Evolutionary conservation across 2,329 filamentous ascomycete genomes (phyloP), one percentile per base, ranked within the genome.

Genomic region (Beauveria asiatica): DNA sequence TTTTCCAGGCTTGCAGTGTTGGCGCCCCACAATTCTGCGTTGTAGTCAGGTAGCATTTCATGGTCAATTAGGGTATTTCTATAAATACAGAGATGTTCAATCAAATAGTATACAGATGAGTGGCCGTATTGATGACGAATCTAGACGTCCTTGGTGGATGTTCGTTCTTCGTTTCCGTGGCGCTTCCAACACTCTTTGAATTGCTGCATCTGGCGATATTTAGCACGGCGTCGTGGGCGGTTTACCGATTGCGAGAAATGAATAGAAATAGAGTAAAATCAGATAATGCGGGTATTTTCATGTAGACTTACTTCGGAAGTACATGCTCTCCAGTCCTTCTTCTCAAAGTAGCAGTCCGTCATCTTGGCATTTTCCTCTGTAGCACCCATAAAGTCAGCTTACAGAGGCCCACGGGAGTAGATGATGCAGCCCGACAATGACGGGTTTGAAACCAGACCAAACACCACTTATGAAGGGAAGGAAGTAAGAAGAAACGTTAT

Each of bases 321-420:
- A 75, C 94, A 99, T 61, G 82, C 80, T 67, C 94, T 82, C 93
- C 94, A 99, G 72, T 99, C 94, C 72, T 92, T 96, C 81, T 92
- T 96, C 59, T 93, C 91, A 70, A 85, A 96, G 74, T 95, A 96
- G 75, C 94, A 99, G 73, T 97, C 90, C 41, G 92, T 97, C 86
- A 99, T 83, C 70, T 86, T 92, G 58, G 83, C 78, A 70, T 97
- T 96, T 70, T 97, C 93, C 23, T 84, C 93, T 97, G 65, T 42
- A 30, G 16, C 11, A 17, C 21, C 3, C 21, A 33, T 17, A 8
- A 25, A 33, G 57, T 59, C 48, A 59, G 57, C 57, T 39, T 52
- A 59, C 48, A 59, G 49, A n/a, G 33, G 45, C 17, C 23, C 30
- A 44, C 8, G 56, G 13, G 33, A 30, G 10, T 25, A 11, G 17